A percentile compares a stretch with the other conserved stretches of the same genome.
phyloP scores from a whole-genome alignment of 352 stramenopile genomes.

The Phytophthora tentaculata region DNA sequence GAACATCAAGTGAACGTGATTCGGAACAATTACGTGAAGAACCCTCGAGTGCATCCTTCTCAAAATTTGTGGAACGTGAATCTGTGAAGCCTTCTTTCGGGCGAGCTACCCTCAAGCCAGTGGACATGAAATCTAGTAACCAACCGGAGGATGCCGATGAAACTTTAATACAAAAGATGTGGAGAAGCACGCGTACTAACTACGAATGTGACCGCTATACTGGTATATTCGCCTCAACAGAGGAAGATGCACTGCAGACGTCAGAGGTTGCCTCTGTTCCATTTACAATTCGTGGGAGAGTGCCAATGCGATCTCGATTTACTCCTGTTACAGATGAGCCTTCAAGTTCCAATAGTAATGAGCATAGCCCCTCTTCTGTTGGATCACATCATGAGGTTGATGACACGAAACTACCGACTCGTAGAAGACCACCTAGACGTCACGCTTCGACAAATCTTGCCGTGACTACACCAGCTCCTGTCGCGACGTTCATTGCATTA shows the following conservation, averaged over 20 bases:
- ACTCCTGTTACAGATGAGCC: conserved; percentile 1
- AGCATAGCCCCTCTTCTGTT: not conserved
- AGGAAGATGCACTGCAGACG: conserved; percentile 1
- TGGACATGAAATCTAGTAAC: not conserved
- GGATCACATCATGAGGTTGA: not conserved
- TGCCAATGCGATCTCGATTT: conserved; percentile 44
- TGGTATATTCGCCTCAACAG: not conserved
- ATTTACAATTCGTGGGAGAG: conserved; percentile 37
- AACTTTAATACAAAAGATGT: conserved; percentile 12
- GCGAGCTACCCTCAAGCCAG: not conserved
- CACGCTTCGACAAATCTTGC: not conserved
- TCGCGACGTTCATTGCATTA: conserved; percentile 26
- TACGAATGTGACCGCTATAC: conserved; percentile 13
- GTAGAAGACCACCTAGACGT: not conserved
- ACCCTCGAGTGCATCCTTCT: not conserved
- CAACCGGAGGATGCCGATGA: conserved; percentile 20
- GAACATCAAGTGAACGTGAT: not conserved
- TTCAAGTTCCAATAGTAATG: conserved; percentile 1
- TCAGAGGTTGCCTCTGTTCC: conserved; percentile 3
- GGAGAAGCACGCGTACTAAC: conserved; percentile 18
- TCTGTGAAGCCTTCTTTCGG: not conserved
- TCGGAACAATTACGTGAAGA: not conserved
- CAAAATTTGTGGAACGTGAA: not conserved
- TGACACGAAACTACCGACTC: too few relatives aligned
- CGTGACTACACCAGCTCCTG: conserved; percentile 2